Conservation (phyloP, 257 asterid species). For the Cynanchum wilfordii region DNA sequence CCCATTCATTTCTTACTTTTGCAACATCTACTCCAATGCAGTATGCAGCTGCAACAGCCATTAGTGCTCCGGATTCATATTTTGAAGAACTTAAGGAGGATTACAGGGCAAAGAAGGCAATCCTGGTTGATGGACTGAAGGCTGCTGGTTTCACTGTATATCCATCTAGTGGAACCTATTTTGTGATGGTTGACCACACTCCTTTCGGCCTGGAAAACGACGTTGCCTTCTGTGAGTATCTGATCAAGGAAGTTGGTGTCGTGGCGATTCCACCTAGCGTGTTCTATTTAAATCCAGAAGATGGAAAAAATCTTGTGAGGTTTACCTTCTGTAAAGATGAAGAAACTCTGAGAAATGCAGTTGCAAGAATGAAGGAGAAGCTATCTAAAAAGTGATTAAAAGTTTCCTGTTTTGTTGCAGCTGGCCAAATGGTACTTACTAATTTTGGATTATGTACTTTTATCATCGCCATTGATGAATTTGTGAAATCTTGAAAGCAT, state of each 20-base stretch:
- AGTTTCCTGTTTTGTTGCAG: not conserved
- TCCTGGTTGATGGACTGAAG: constrained; percentile 77
- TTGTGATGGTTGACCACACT: constrained; percentile 84
- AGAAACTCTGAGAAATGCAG: constrained; percentile 57
- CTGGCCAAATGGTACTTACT: not conserved
- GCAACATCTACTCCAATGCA: constrained; percentile 99
- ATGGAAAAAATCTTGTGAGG: constrained; percentile 92
- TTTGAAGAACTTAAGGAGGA: constrained; percentile 71
- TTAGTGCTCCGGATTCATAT: constrained; percentile 71
- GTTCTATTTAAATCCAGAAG: constrained; percentile 81
- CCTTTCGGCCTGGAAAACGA: constrained; percentile 73
- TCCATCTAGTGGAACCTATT: constrained; percentile 93
- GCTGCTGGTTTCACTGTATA: constrained; percentile 71
- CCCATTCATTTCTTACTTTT: constrained; percentile 80
- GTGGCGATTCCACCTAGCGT: constrained; percentile 94
- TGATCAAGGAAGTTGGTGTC: constrained; percentile 90
- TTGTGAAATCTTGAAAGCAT: no score
- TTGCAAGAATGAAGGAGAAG: constrained; percentile 62
- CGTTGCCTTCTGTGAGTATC: constrained; percentile 78
- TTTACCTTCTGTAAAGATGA: constrained; percentile 96
- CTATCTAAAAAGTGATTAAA: constrained; percentile 30
- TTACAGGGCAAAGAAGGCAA: constrained; percentile 62
- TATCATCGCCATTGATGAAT: no score
- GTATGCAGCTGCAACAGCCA: constrained; percentile 73
- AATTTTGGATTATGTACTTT: no score